Percentiles rank a stretch among this genome's conserved stretches.
Evolutionary conservation across 805 yeast species (phyloP).

Genomic region (Zygoascus biomembranicola): DNA sequence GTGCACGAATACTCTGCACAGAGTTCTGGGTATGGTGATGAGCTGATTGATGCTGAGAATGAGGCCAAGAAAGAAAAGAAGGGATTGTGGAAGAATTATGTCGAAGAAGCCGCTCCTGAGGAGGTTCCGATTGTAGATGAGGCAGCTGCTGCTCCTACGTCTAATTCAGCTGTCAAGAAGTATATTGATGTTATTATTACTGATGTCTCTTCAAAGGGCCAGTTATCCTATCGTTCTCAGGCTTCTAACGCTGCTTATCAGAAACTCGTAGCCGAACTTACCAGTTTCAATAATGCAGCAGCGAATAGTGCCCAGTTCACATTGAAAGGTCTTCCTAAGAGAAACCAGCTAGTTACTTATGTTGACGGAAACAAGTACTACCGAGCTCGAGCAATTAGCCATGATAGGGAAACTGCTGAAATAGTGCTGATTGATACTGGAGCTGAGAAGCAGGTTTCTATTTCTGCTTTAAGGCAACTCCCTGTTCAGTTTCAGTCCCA

Average conservation of each 20-base stretch:
- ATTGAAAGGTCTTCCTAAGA: slow-evolving; percentile 34
- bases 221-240: slow-evolving; percentile 19
- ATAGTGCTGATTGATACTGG: slow-evolving; percentile 61
- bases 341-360: slow-evolving; percentile 44
- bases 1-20: slow-evolving; percentile 58
- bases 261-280: slow-evolving; percentile 20
- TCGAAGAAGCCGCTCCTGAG: slow-evolving; percentile 34
- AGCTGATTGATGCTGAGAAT: slow-evolving; percentile 53
- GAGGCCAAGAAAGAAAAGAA: slow-evolving; percentile 44
- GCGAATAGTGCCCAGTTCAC: slow-evolving; percentile 23
- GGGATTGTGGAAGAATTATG: slow-evolving; percentile 65
- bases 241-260: slow-evolving; percentile 13
- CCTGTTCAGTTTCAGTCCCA: slow-evolving; percentile 41
- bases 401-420: slow-evolving; percentile 37
- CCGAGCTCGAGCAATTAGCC: slow-evolving; percentile 46
- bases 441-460: slow-evolving; percentile 38
- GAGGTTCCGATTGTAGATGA: slow-evolving; percentile 15
- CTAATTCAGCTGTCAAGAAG: slow-evolving; percentile 15
- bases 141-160: slow-evolving; percentile 12
- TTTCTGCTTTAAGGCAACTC: slow-evolving; percentile 40
- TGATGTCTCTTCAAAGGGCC: slow-evolving; percentile 23
- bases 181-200: slow-evolving; percentile 31
- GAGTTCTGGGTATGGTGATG: slow-evolving; percentile 46
- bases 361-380: slow-evolving; percentile 48
- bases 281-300: slow-evolving; percentile 25